Evolutionary conservation across 306 rosid species (phyloP).

Genomic region (Corylus avellana): DNA sequence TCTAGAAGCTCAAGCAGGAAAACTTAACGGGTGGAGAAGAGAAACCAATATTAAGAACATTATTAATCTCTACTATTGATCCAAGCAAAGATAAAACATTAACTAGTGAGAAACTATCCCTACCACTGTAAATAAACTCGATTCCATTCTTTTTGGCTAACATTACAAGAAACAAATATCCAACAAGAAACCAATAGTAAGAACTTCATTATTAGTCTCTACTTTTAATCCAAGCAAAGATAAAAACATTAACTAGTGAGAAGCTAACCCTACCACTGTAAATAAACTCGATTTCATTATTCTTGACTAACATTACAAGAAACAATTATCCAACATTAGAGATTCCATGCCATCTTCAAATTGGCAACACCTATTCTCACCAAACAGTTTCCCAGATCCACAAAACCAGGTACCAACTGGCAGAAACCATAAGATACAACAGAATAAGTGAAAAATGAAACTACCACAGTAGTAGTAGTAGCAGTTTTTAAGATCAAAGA

Average conservation of each 20-base stretch:
- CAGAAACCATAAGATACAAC: slow-evolving; percentile 10
- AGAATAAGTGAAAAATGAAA: not conserved
- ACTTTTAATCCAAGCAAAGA: not conserved
- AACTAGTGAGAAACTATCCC: not conserved
- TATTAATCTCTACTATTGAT: not conserved
- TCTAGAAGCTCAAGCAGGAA: not conserved
- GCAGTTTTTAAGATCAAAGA: slow-evolving; percentile 12
- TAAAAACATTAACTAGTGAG: not conserved
- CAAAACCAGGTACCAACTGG: slow-evolving; percentile 6
- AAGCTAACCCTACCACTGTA: not conserved
- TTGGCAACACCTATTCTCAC: slow-evolving; percentile 4
- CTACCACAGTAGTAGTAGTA: not conserved
- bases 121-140: not conserved
- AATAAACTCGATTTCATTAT: not conserved
- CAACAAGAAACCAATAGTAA: not conserved
- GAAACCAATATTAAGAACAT: not conserved
- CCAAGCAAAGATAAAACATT: not conserved
- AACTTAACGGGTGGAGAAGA: not conserved
- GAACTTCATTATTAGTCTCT: not conserved
- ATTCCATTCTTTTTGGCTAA: not conserved
- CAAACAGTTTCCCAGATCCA: slow-evolving; percentile 7
- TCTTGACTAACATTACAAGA: not conserved
- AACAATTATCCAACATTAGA: not conserved
- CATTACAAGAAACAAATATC: not conserved
- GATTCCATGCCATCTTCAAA: not conserved